phyloP scores from a whole-genome alignment of 345 rosid species.

The Salix koriyanagi region DNA sequence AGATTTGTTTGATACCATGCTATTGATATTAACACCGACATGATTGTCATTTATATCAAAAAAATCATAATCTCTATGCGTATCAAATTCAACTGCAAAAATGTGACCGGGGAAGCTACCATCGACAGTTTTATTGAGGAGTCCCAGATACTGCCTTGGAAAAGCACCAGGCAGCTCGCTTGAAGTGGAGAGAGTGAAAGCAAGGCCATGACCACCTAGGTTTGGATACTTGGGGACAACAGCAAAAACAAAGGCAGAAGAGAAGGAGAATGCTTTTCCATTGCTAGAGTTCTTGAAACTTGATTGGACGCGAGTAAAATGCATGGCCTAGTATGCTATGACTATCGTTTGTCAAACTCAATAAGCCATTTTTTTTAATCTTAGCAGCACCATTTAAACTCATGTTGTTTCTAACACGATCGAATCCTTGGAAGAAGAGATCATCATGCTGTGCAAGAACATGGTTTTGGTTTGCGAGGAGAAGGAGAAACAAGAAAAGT shows the following conservation, averaged over 20 bases:
- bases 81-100: neutral
- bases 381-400: conserved; percentile 8
- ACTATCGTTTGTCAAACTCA: neutral
- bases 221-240: no score
- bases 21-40: neutral
- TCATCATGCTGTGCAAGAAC: conserved; percentile 9
- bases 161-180: neutral
- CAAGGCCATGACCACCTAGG: neutral
- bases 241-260: neutral
- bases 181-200: neutral
- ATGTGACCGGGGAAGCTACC: neutral
- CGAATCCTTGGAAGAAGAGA: conserved; percentile 19
- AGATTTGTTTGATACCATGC: neutral
- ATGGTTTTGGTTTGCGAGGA: conserved; percentile 2
- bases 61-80: neutral
- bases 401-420: conserved; percentile 23
- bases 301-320: neutral
- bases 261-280: neutral
- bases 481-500: neutral
- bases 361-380: neutral
- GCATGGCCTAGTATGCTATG: neutral
- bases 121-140: neutral
- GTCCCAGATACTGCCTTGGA: neutral
- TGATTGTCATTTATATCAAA: neutral
- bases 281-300: neutral